Evolutionary conservation across 306 rosid genomes (phyloP).

Genomic region (Astragalus glycyphyllos): DNA sequence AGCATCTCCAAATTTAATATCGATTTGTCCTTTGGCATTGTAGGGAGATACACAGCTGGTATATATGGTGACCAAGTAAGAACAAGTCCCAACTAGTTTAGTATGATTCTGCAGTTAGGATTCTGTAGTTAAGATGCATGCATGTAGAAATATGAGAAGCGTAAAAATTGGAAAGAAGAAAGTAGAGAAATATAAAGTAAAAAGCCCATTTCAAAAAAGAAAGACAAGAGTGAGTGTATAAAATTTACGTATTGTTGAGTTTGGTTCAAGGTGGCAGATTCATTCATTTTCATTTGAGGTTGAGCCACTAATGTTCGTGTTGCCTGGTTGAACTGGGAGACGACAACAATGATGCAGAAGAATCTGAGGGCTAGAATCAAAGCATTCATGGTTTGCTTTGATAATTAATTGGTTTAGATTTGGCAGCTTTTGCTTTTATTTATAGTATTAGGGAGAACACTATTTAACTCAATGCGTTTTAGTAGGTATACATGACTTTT

Average conservation of each 20-base stretch:
- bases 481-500: too few species aligned
- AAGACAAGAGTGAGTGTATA: not conserved
- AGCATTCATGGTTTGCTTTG: constrained; percentile 26
- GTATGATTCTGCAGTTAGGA: constrained; percentile 48
- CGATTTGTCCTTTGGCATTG: constrained; percentile 68
- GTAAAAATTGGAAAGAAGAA: too few species aligned
- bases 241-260: constrained; percentile 41
- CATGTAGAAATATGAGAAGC: too few species aligned
- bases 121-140: too few species aligned
- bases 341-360: not conserved
- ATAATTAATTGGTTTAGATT: too few species aligned
- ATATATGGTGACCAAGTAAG: constrained; percentile 61
- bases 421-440: too few species aligned
- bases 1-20: constrained; percentile 79
- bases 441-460: too few species aligned
- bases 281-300: constrained; percentile 44
- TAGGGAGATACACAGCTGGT: constrained; percentile 75
- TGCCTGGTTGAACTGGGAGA: constrained; percentile 35
- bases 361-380: not conserved
- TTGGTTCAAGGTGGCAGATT: constrained; percentile 51
- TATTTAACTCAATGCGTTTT: too few species aligned
- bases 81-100: constrained; percentile 47
- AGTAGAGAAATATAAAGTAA: too few species aligned
- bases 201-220: not conserved
- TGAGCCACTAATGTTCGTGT: constrained; percentile 34